These are phyloP conservation scores for Pisolithus thermaeus DNA, from an alignment of 1,284 basidiomycete species.

Conservation along the genomic window DNA sequence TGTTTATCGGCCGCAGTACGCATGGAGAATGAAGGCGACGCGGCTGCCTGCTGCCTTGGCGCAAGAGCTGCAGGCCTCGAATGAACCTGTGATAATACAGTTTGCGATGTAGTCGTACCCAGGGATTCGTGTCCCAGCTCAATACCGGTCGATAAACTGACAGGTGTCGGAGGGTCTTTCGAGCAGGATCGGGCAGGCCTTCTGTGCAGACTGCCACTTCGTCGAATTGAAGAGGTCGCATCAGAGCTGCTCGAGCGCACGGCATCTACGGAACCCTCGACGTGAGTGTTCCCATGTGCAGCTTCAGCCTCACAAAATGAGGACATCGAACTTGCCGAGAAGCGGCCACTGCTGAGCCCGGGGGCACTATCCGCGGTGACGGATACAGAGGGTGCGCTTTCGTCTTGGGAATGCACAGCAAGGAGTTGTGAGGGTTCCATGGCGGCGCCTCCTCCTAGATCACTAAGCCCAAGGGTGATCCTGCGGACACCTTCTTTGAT, in stretches of 20 bases:
- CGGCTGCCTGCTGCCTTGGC: not conserved
- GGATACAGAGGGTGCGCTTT: slow-evolving; percentile 11
- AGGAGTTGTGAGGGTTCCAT: slow-evolving; percentile 7
- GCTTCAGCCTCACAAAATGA: slow-evolving; percentile 12
- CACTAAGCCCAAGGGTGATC: slow-evolving; percentile 37
- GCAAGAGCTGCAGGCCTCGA: not conserved
- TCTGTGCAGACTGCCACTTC: slow-evolving; percentile 1
- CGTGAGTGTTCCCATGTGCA: not conserved
- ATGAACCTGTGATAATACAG: too few species aligned
- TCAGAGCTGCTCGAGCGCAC: not conserved
- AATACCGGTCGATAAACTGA: not conserved
- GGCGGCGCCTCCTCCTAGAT: slow-evolving; percentile 12
- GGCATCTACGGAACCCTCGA: not conserved
- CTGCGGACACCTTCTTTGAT: slow-evolving; percentile 61
- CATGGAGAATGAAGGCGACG: not conserved
- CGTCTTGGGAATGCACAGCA: slow-evolving; percentile 3
- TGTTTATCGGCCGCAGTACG: not conserved
- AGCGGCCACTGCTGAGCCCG: slow-evolving; percentile 3
- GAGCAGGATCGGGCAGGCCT: not conserved
- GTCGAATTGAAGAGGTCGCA: not conserved
- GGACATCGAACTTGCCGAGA: slow-evolving; percentile 14
- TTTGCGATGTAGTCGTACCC: too few species aligned
- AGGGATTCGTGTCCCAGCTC: not conserved
- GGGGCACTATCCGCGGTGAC: not conserved
- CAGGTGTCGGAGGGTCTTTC: not conserved